Evolutionary conservation across 805 yeast genomes (phyloP).

Genomic region (Wickerhamiella vanderwaltii): DNA sequence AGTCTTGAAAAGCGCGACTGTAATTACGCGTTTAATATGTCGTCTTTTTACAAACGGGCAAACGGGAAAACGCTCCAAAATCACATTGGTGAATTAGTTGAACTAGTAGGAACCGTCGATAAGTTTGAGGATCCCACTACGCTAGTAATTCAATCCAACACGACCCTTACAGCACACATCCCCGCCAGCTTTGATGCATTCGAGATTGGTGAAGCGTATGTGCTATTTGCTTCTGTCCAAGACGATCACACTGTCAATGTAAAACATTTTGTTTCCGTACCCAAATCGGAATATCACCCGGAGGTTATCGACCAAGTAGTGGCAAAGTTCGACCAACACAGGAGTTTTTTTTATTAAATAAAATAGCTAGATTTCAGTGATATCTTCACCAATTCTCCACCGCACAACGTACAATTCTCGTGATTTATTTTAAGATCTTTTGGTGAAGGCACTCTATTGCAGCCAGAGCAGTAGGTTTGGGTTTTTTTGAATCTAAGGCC

Average conservation of each 20-base stretch:
- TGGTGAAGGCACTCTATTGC: neutral
- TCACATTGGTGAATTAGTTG: slow-evolving; percentile 22
- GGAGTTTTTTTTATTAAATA: neutral
- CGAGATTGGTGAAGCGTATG: slow-evolving; percentile 25
- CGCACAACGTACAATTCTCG: neutral
- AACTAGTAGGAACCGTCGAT: slow-evolving; percentile 27
- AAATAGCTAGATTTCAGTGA: no score
- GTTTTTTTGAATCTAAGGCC: neutral
- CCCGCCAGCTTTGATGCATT: slow-evolving; percentile 17
- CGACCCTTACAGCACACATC: slow-evolving; percentile 24
- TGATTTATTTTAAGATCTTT: neutral
- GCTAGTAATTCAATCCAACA: slow-evolving; percentile 24
- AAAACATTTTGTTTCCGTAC: slow-evolving; percentile 17
- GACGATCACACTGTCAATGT: slow-evolving; percentile 24
- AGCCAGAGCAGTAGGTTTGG: neutral
- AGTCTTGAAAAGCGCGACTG: no score
- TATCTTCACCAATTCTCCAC: neutral
- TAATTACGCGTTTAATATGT: neutral
- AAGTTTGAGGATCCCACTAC: slow-evolving; percentile 20
- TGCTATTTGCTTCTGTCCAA: slow-evolving; percentile 27
- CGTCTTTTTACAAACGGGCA: slow-evolving; percentile 18
- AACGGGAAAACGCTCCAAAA: slow-evolving; percentile 22
- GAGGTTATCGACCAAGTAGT: slow-evolving; percentile 9
- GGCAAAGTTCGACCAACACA: slow-evolving; percentile 11
- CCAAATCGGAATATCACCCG: slow-evolving; percentile 16